Percentiles rank a stretch among this genome's conserved stretches.
phyloP scores from a whole-genome alignment of 1,284 basidiomycete genomes.

The Apiotrichum mycotoxinovorans region DNA sequence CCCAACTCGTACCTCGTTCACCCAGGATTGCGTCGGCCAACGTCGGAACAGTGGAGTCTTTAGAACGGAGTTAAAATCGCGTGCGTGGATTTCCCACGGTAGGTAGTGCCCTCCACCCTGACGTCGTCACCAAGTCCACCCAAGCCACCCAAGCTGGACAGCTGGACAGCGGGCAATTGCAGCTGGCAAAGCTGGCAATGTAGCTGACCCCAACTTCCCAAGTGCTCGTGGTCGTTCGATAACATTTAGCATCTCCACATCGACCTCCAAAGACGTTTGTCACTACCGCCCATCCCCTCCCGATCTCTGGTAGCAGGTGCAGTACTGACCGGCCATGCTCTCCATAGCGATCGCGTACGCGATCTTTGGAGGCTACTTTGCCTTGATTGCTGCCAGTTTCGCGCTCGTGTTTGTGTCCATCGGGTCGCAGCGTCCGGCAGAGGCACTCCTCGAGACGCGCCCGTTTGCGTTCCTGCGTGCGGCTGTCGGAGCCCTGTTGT shows the following conservation, averaged over 20 bases:
- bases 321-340: background rate
- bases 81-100: too few relatives aligned
- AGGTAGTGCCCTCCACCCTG: too few relatives aligned
- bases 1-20: too few relatives aligned
- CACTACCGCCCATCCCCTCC: background rate
- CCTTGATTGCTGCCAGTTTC: slow-evolving; percentile 52
- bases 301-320: background rate
- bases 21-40: too few relatives aligned
- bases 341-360: slow-evolving; percentile 40
- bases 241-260: background rate
- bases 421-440: slow-evolving; percentile 15
- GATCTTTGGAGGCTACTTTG: slow-evolving; percentile 57
- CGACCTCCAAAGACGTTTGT: background rate
- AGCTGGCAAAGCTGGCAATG: too few relatives aligned
- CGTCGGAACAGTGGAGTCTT: too few relatives aligned
- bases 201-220: too few relatives aligned
- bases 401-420: slow-evolving; percentile 48
- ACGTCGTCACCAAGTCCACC: too few relatives aligned
- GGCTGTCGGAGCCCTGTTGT: slow-evolving; percentile 35
- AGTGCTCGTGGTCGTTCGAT: background rate
- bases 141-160: too few relatives aligned
- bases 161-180: too few relatives aligned
- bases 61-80: too few relatives aligned
- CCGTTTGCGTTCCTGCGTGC: slow-evolving; percentile 42
- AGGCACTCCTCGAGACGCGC: slow-evolving; percentile 24